Evolutionary conservation across 192 early-diverging fungal species (phyloP), one percentile per base, ranked within the genome.

Genomic region (Rhizoclosmatium globosum): DNA sequence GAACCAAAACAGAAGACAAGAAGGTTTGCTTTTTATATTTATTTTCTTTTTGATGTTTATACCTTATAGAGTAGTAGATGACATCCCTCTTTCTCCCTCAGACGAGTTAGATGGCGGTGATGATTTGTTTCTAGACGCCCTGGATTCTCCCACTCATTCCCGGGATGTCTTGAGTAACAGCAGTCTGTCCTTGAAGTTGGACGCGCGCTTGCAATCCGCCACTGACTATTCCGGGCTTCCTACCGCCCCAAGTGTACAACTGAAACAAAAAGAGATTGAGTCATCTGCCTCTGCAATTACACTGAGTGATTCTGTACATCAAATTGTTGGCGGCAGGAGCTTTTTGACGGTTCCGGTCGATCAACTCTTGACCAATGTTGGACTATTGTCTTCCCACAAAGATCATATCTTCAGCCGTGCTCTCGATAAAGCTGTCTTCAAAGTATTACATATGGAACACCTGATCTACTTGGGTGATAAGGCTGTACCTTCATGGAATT

Each of bases 21-120:
- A 31, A 31, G 31, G 31, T 31, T 31, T 31, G 31, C 31, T 31
- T 31, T 0, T 31, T 31, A 31, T 31, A 31, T 31, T 31, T 31
- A 31, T 31, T 31, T 31, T 31, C 31, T 31, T 31, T 31, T 31
- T 31, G 31, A 31, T 31, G 0, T 31, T 31, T 31, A 31, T 31
- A 31, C 0, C 31, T 31, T 31, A 31, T 31, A 31, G 31, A 31
- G 31, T 31, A 31, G 31, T 31, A 31, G 31, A 31, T 43, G 43
- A n/a, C 67, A 43, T 13, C 17, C 67, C 67, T 1, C 19, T 41
- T 7, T 71, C 69, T 15, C 19, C 69, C 6, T 39, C 44, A 19
- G 69, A 39, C 19, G 44, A 39, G 2, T 57, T 71, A 2, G 69
- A 71, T 39, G 69, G 19, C 41, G 69, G 69, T 15, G 69, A 71